Base-by-base conservation (phyloP, 108 stramenopile genomes). In the Discostella pseudostelligera region DNA sequence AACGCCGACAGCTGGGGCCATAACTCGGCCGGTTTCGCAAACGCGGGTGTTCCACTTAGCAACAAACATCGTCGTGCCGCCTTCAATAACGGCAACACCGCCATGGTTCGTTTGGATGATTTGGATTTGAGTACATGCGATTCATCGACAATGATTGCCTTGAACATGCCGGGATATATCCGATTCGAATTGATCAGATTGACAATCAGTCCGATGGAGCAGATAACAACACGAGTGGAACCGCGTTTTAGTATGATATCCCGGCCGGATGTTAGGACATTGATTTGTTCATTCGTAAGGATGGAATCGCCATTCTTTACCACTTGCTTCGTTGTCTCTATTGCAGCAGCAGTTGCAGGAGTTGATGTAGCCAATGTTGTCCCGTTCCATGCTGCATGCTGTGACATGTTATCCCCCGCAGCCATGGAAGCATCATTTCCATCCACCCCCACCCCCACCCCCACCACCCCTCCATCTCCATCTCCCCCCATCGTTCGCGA, bases 1-100 rank as follows among this genome's bases (percentile, higher is more conserved):
- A 99, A 67, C 24, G 90, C 93, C 40, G 80, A 79, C 12, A 99
- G 56, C 67, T 98, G 97, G 7, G 96, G 94, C 84, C 85, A 98
- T 21, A 99, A 67, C 65, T 99, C 99, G 22, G 83, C 65, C 9
- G 99, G 99, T 7, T 87, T 72, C 3, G 96, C 86, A n/a, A 99
- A 65, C 8, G 97, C 97, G 0, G 99, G 99, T 8, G 99, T 99
- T 16, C 99, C 99, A 7, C 92, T 91, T 11, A 99, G 81, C 59
- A 99, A 61, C 3, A 98, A 42, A 57, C 92, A 87, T 20, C 96
- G 69, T 11, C 72, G 67, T 6, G 97, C 90, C 19, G 68, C 68
- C 14, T 81, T 76, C 14, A 98, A 67, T 10, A 99, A 36, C 0
- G 97, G 97, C 11, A 93, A 53, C 12, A 97, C 66, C 12, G 56